A percentile compares a stretch with the other conserved stretches of the same genome.
phyloP scores from a whole-genome alignment of 2,329 filamentous ascomycete species.

The Pseudocercospora macadamiae region DNA sequence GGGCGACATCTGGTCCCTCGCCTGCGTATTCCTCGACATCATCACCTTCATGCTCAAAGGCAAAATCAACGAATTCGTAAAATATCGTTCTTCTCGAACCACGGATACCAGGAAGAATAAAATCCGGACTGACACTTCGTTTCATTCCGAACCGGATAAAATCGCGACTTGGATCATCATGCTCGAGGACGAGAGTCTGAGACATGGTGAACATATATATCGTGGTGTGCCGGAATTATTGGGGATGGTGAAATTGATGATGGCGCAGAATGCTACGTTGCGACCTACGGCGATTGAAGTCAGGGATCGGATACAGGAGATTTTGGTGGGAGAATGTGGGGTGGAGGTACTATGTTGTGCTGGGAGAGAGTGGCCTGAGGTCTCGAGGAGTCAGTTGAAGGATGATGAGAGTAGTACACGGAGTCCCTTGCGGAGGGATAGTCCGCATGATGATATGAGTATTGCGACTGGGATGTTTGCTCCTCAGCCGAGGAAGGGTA shows the following conservation, averaged over 20 bases:
- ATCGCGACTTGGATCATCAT: constrained; percentile 70
- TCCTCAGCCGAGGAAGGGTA: constrained; percentile 16
- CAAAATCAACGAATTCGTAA: constrained; percentile 65
- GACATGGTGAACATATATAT: constrained; percentile 36
- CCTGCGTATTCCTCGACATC: constrained; percentile 72
- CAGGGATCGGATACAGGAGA: constrained; percentile 40
- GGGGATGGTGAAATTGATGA: constrained; percentile 46
- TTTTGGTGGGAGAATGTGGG: constrained; percentile 33
- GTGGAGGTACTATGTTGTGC: constrained; percentile 37
- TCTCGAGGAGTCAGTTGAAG: constrained; percentile 8
- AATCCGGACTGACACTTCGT: constrained; percentile 62
- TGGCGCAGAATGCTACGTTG: constrained; percentile 44
- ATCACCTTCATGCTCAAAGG: constrained; percentile 71
- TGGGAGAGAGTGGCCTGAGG: constrained; percentile 31
- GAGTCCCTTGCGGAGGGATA: constrained; percentile 11
- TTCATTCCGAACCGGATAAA: constrained; percentile 71
- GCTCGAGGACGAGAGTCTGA: constrained; percentile 31
- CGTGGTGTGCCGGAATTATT: constrained; percentile 47
- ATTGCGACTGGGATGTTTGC: constrained; percentile 22
- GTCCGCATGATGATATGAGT: constrained; percentile 17
- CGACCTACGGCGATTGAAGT: constrained; percentile 48
- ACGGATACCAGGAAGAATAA: constrained; percentile 34
- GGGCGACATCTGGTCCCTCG: constrained; percentile 73
- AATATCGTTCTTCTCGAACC: constrained; percentile 66
- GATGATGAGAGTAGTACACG: constrained; percentile 14